phyloP scores from a whole-genome alignment of 2,329 filamentous ascomycete species.

The Cytospora leucostoma region DNA sequence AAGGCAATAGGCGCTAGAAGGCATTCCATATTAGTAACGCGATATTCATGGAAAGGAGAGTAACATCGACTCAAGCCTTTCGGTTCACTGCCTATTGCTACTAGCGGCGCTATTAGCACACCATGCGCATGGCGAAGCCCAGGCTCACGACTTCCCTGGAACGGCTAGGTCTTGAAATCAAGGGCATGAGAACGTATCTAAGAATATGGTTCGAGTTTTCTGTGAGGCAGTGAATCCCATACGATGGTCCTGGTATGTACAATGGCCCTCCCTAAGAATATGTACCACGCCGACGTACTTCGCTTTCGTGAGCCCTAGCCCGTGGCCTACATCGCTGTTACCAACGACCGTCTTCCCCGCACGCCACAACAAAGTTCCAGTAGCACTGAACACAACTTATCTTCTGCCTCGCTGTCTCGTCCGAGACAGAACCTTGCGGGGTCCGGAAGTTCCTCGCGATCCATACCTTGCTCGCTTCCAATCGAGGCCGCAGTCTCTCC shows the following conservation, averaged over 20 bases:
- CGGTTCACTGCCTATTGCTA: too few species aligned
- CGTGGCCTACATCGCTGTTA: neutral
- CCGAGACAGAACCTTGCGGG: slow-evolving; percentile 14
- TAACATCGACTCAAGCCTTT: too few species aligned
- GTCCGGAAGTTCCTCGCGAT: neutral
- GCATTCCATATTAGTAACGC: too few species aligned
- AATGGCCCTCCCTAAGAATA: slow-evolving; percentile 6
- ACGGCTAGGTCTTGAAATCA: too few species aligned
- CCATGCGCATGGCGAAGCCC: too few species aligned
- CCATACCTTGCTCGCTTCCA: slow-evolving; percentile 12
- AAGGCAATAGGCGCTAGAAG: too few species aligned
- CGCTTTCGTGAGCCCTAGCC: slow-evolving; percentile 1
- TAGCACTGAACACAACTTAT: slow-evolving; percentile 6
- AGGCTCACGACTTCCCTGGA: too few species aligned
- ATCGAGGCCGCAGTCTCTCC: slow-evolving; percentile 12
- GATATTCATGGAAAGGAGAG: too few species aligned
- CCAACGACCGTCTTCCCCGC: neutral
- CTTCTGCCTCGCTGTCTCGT: slow-evolving; percentile 13
- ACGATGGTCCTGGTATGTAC: neutral
- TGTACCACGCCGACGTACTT: slow-evolving; percentile 5
- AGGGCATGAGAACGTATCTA: neutral
- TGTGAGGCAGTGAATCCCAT: slow-evolving; percentile 15
- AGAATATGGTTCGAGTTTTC: neutral
- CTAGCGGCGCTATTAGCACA: too few species aligned
- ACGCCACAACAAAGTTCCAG: neutral